These are phyloP conservation scores for Metschnikowia corniflorae DNA, from an alignment of 805 yeast genomes.

Conservation along the genomic window DNA sequence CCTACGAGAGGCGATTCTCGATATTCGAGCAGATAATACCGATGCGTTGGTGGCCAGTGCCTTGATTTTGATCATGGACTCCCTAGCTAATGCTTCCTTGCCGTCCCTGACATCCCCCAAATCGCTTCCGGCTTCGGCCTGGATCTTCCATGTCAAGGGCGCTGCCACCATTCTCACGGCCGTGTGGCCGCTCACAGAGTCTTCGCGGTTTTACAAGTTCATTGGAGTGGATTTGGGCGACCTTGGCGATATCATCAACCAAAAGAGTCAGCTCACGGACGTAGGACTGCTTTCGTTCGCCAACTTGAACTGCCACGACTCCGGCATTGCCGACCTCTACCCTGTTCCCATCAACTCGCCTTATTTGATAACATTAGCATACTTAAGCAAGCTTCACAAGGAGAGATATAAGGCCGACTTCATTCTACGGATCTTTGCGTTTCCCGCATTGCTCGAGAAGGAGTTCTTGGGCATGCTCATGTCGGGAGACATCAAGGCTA, in stretches of 20 bases:
- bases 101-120: conserved; percentile 47
- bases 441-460: conserved; percentile 87
- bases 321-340: conserved; percentile 76
- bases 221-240: conserved; percentile 89
- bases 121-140: conserved; percentile 86
- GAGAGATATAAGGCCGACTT: conserved; percentile 84
- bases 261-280: conserved; percentile 26
- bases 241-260: conserved; percentile 66
- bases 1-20: conserved; percentile 79
- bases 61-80: conserved; percentile 83
- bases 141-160: conserved; percentile 96
- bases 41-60: conserved; percentile 95
- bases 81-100: conserved; percentile 82
- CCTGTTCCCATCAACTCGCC: conserved; percentile 85
- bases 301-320: conserved; percentile 77
- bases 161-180: conserved; percentile 95
- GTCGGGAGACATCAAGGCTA: conserved; percentile 82
- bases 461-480: conserved; percentile 71
- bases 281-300: conserved; percentile 37
- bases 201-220: conserved; percentile 42
- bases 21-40: conserved; percentile 78
- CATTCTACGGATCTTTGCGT: conserved; percentile 81
- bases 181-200: conserved; percentile 78
- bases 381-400: conserved; percentile 75
- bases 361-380: conserved; percentile 81